Base-by-base conservation (phyloP, 352 stramenopile genomes). In the Globisporangium echinulatum region DNA sequence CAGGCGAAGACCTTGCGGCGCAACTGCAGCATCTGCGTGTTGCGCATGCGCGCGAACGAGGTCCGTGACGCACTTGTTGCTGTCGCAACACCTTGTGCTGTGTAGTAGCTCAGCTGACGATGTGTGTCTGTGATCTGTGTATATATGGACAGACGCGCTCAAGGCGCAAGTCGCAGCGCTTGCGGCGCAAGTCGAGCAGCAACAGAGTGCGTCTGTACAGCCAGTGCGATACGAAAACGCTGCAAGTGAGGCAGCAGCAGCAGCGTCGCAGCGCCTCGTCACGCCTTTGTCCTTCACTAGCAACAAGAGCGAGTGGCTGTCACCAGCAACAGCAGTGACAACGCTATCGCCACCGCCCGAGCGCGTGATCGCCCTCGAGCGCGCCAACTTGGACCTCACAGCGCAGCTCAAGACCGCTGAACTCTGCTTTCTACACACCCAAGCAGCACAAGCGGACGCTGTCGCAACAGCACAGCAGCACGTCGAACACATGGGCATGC, bases 391-490 rank as follows among this genome's bases (percentile, higher is more conserved):
- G 6, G 54, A 75, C n/a, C 43, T 85, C 2, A 47, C 67, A 19
- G 66, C 64, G 19, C 53, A 70, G 42, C 43, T 69, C n/a, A 85
- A 83, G 33, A 57, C 73, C 49, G 56, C 68, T 2, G 69, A 89
- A 51, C 55, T 87, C 6, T 57, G 66, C 36, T 59, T 43, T 7
- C 62, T 83, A 33, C 64, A 68, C 8, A 85, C 70, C 66, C 64
- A 82, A 60, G 68, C 68, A 43, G 55, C 62, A 0, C 69, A 75
- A n/a, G 54, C 65, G 46, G 59, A 78, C 14, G 69, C 85, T 62
- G 48, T 38, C 0, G 57, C 69, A n/a, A 59, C 48, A 33, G 54
- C 60, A 11, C n/a, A 54, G 3, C 71, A 70, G 48, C 40, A 69
- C 1, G 55, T 74, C 61, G 69, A 68, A 44, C 62, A 66, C 5